Evolutionary conservation across 306 rosid species (phyloP), one percentile per base, ranked within the genome.

Genomic region (Cercis canadensis): DNA sequence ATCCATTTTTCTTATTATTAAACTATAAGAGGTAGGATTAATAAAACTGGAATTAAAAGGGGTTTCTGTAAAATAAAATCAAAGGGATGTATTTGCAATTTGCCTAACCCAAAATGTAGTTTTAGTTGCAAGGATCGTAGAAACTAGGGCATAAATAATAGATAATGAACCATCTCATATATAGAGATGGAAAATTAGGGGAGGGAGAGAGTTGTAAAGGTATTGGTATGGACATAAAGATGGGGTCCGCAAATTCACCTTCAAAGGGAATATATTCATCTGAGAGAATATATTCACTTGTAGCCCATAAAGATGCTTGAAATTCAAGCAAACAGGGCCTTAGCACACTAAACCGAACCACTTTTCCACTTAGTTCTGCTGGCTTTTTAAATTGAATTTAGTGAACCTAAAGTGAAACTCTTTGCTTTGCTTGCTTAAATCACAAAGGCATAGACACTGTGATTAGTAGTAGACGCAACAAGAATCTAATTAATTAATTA

Each of bases 301-400:
- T 58, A 84, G 80, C 83, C 83, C 82, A 87, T 78, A 85, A 87
- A 84, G 90, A 90, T 87, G 98, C 98, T 93, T 93, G 82, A 93
- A 85, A 57, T 86, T 90, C 88, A 93, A 90, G 98, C 98, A 90
- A 88, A 84, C 90, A 75, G 75, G 81, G 70, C 96, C 92, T 87
- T 86, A 86, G 81, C 72, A 84, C 87, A 60, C 70, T 58, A 45
- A 85, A 87, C 85, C 82, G 81, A 78, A 92, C 84, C 69, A 83
- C 88, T 84, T 86, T 80, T 62, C 85, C 87, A 78, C 82, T 51
- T 57, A 62, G 63, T 75, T 78, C 67, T 70, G 69, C 67, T 70
- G 69, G 60, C 88, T 84, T 78, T 84, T 78, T 61, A 69, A 73
- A 75, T 24, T 24, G 29, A 24, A 24, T 24, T 24, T 71, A 65